phyloP scores from a whole-genome alignment of 495 filamentous ascomycete genomes.

The Aspergillus indologenus region DNA sequence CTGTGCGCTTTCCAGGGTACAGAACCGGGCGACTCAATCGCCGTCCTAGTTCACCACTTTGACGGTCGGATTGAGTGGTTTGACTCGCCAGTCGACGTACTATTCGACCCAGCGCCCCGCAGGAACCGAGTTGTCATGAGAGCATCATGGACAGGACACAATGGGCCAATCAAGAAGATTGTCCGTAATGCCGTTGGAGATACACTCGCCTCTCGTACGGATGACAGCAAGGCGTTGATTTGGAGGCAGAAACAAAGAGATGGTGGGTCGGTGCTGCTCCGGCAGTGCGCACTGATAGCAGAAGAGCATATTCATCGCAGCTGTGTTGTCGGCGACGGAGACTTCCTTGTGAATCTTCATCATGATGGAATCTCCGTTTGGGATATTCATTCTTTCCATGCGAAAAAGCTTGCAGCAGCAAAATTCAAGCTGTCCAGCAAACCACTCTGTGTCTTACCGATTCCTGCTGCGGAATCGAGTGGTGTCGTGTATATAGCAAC shows the following conservation, averaged over 20 bases:
- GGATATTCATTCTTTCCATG: slow-evolving; percentile 62
- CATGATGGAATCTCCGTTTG: slow-evolving; percentile 75
- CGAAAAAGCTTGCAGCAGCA: slow-evolving; percentile 54
- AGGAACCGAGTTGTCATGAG: slow-evolving; percentile 56
- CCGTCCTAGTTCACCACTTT: slow-evolving; percentile 81
- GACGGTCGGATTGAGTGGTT: slow-evolving; percentile 82
- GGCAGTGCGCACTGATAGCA: slow-evolving; percentile 68
- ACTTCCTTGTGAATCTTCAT: slow-evolving; percentile 79
- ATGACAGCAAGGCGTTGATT: slow-evolving; percentile 73
- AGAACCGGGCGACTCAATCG: slow-evolving; percentile 57
- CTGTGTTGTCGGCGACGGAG: slow-evolving; percentile 68
- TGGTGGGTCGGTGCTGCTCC: slow-evolving; percentile 52
- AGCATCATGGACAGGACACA: slow-evolving; percentile 81
- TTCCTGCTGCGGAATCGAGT: slow-evolving; percentile 61
- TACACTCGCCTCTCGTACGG: slow-evolving; percentile 76
- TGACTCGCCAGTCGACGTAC: slow-evolving; percentile 69
- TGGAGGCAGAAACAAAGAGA: slow-evolving; percentile 65
- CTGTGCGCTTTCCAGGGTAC: slow-evolving; percentile 69
- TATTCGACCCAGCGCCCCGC: slow-evolving; percentile 76
- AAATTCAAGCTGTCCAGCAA: slow-evolving; percentile 64
- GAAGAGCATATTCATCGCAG: slow-evolving; percentile 78
- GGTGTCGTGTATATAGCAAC: slow-evolving; percentile 66
- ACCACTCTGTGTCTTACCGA: slow-evolving; percentile 75
- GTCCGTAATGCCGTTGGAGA: slow-evolving; percentile 77
- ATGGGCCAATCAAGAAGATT: slow-evolving; percentile 74